These are phyloP conservation scores for Ophiostoma sp. DNA, from an alignment of 2,329 filamentous ascomycete species.

Conservation along the genomic window DNA sequence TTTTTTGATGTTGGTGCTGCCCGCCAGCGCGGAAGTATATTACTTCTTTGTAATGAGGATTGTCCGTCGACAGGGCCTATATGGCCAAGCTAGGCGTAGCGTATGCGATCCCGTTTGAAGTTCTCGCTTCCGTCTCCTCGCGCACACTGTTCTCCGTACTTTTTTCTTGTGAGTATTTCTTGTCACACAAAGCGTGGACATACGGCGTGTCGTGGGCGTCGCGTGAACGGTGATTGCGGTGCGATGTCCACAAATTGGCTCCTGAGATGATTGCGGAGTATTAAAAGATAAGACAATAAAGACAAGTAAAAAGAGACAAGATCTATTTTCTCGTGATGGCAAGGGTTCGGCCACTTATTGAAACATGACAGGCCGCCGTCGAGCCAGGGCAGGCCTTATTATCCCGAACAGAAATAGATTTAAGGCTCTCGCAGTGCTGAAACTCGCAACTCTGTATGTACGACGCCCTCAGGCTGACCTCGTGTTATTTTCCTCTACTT, in stretches of 20 bases:
- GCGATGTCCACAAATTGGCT: neutral
- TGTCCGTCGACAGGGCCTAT: neutral
- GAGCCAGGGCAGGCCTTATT: neutral
- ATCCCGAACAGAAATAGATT: neutral
- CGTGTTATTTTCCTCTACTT: neutral
- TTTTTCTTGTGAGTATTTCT: neutral
- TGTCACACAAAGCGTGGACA: neutral
- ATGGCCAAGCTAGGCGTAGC: neutral
- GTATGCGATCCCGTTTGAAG: neutral
- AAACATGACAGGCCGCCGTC: conserved; percentile 8
- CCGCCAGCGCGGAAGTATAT: conserved; percentile 6
- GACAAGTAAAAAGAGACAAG: neutral
- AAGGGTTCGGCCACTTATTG: neutral
- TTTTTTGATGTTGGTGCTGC: neutral
- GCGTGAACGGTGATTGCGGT: neutral
- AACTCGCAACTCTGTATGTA: neutral
- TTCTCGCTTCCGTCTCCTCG: neutral
- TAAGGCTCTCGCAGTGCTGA: conserved; percentile 4
- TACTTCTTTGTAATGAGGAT: conserved; percentile 22
- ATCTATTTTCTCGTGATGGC: neutral
- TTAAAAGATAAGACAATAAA: neutral
- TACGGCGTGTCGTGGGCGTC: neutral
- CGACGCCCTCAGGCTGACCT: neutral
- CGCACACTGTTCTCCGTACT: neutral
- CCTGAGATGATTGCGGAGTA: neutral